Percentiles rank a stretch among this genome's conserved stretches.
Evolutionary conservation across 495 filamentous ascomycete genomes (phyloP).

Genomic region (Aspergillus egyptiacus): DNA sequence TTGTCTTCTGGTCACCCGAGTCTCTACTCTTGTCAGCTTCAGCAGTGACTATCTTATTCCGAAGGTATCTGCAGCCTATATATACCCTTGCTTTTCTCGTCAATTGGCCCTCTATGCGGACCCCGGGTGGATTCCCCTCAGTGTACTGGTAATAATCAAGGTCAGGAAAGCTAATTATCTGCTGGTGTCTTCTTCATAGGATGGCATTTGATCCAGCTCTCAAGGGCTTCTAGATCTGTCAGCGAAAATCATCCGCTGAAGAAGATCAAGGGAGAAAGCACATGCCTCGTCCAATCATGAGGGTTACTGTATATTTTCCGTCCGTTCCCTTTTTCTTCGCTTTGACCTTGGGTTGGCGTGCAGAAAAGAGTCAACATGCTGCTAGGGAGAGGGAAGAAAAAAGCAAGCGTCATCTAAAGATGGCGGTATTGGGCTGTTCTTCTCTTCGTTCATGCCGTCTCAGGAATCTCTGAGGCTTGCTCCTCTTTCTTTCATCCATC

Average conservation of each 20-base stretch:
- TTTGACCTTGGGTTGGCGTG: conserved; percentile 11
- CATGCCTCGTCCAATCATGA: not conserved
- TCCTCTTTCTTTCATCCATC: conserved; percentile 1
- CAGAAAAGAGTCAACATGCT: conserved; percentile 13
- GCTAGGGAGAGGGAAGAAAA: conserved; percentile 15
- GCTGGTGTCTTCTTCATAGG: not conserved
- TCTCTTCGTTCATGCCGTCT: conserved; percentile 17
- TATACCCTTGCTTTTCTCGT: no score
- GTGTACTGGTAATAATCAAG: not conserved
- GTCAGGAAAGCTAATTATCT: not conserved
- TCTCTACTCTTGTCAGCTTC: conserved; percentile 14
- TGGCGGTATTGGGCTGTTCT: conserved; percentile 18
- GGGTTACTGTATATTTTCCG: not conserved
- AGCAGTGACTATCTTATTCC: no score
- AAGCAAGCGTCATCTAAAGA: conserved; percentile 16
- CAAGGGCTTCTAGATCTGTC: conserved; percentile 4
- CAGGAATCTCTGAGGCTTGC: no score
- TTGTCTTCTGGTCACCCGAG: conserved; percentile 31
- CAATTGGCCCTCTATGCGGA: no score
- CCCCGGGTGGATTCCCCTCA: no score
- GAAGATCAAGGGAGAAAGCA: conserved; percentile 3
- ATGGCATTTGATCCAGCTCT: conserved; percentile 5
- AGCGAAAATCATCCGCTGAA: conserved; percentile 9
- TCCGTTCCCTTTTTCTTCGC: conserved; percentile 5
- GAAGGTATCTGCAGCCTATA: no score